Conservation (phyloP, 2,329 filamentous ascomycete species). For the Ophiocordyceps australis region DNA sequence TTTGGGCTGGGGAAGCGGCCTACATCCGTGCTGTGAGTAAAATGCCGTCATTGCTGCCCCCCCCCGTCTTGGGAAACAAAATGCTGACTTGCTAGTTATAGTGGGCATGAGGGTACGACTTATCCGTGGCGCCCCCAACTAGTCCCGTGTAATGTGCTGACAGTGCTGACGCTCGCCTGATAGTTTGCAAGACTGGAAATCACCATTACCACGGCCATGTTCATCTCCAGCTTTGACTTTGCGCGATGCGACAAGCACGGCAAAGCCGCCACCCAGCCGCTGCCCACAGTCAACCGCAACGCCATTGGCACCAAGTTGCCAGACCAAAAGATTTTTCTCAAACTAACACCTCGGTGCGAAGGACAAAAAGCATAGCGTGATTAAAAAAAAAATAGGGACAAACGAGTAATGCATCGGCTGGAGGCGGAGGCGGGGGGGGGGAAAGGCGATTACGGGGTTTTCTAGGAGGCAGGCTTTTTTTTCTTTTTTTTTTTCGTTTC, state of each 20-base stretch:
- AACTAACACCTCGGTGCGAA: slow-evolving; percentile 1
- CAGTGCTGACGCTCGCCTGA: not conserved
- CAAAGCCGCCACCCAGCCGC: slow-evolving; percentile 3
- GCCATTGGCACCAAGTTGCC: slow-evolving; percentile 5
- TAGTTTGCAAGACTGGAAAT: slow-evolving; percentile 35
- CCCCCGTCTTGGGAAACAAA: too few species aligned
- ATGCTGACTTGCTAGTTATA: not conserved
- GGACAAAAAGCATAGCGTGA: too few species aligned
- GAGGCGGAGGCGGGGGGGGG: too few species aligned
- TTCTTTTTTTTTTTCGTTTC: too few species aligned
- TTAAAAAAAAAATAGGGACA: too few species aligned
- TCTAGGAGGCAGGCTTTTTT: too few species aligned
- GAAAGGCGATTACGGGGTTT: too few species aligned
- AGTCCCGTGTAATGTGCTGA: too few species aligned
- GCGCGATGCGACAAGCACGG: slow-evolving; percentile 21
- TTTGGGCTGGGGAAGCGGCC: slow-evolving; percentile 16
- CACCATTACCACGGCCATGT: slow-evolving; percentile 27
- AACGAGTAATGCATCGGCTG: too few species aligned
- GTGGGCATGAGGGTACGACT: slow-evolving; percentile 3
- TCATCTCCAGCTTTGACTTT: slow-evolving; percentile 29
- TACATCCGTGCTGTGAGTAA: slow-evolving; percentile 16
- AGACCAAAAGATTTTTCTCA: slow-evolving; percentile 3
- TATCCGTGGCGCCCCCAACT: not conserved
- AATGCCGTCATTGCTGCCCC: not conserved
- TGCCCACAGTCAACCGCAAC: slow-evolving; percentile 4